phyloP scores from a whole-genome alignment of 1,284 basidiomycete genomes.

The Fomes fomentarius region DNA sequence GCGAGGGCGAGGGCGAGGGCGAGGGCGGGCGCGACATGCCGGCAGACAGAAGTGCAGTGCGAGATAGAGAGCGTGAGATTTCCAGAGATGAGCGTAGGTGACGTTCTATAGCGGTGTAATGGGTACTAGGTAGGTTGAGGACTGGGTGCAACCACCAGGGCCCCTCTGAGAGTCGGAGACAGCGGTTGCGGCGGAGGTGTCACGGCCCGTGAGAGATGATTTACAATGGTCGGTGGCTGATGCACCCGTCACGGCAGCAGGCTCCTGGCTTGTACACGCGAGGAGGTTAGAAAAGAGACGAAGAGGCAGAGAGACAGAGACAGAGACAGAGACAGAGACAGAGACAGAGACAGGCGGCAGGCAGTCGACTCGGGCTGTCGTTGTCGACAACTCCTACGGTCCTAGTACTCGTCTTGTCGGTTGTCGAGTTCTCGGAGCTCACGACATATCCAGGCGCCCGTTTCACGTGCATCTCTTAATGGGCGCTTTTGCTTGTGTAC shows the following conservation, averaged over 20 bases:
- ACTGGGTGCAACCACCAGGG: too few species aligned
- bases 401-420: too few species aligned
- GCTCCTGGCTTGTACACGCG: too few species aligned
- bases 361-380: background rate
- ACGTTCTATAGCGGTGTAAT: too few species aligned
- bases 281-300: background rate
- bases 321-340: background rate
- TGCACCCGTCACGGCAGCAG: too few species aligned
- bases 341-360: background rate
- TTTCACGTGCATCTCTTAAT: background rate
- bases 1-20: conserved; percentile 3
- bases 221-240: background rate
- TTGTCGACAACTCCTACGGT: too few species aligned
- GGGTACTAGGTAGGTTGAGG: too few species aligned
- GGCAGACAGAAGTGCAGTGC: background rate
- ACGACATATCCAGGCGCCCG: background rate
- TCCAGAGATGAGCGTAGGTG: too few species aligned
- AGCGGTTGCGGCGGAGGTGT: background rate
- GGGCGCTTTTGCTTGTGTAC: background rate
- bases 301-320: background rate
- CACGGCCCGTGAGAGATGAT: background rate
- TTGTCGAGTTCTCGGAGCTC: background rate
- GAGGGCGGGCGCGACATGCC: background rate
- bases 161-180: background rate
- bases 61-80: background rate